Evolutionary conservation across 2,329 filamentous ascomycete species (phyloP), one percentile per base, ranked within the genome.

Genomic region (Verticillium tricorpus): DNA sequence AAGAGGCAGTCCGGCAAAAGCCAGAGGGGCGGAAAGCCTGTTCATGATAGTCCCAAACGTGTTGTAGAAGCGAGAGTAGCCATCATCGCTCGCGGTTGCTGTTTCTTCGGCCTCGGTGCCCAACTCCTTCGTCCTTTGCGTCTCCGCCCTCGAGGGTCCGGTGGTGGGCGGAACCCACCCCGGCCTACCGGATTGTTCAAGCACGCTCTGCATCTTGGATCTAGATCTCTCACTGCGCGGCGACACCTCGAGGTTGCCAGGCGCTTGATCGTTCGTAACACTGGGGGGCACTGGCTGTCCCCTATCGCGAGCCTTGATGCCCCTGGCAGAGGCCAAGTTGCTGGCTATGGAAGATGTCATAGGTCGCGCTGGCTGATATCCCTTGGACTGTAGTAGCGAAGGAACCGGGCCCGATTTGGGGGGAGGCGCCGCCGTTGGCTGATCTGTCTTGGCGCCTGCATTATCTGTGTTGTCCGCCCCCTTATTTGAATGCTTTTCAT

Each of bases 11-110:
- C 94, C 94, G 5, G 95, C 92, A 77, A 97, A 99, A 3, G 93
- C 94, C 34, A 99, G 80, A 1, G 93, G 93, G 0, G 93, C 93
- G 0, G 94, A 96, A 14, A 98, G 85, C 68, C 89, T 90, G 64
- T 92, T 95, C 71, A 98, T 91, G 57, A 97, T 85, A 60, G 85
- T 92, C 61, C 93, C 93, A 70, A 97, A 97, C 1, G 92, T 93
- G 62, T 85, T 93, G 76, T 98, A 99, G 77, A 98, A 99, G 60
- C 88, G 87, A 7, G 91, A 86, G 72, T 97, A 99, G 6, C 91
- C 89, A 61, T 94, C 93, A 35, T 96, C 92, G 67, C 76, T 78
- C 45, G 69, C 66, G 2, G 15, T 25, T 14, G 54, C 11, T 3
- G 67, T 32, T 57, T 77, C 73, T n/a, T 69, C 69, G 2, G 69